Percentiles rank a stretch among this genome's conserved stretches.
These are phyloP conservation scores for Epichloe sp. DNA, from an alignment of 2,329 filamentous ascomycete species.

Conservation along the genomic window DNA sequence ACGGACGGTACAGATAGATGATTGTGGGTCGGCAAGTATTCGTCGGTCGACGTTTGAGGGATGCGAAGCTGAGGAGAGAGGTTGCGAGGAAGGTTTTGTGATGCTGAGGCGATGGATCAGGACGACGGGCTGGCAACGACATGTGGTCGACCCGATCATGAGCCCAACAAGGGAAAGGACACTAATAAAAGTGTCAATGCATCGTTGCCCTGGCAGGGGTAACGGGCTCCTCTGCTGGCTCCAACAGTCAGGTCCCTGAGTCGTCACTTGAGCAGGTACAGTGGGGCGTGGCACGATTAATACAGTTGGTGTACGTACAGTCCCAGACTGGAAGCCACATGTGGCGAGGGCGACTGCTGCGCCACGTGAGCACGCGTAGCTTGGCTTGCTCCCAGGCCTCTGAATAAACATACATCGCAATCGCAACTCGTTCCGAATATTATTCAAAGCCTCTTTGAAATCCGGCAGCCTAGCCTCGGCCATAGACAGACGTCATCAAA, in stretches of 20 bases:
- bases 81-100: neutral
- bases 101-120: constrained; percentile 13
- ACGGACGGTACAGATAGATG: neutral
- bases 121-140: constrained; percentile 19
- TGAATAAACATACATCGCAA: too few species aligned
- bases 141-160: constrained; percentile 14
- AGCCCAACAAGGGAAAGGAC: constrained; percentile 17
- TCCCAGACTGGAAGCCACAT: constrained; percentile 11
- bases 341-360: constrained; percentile 6
- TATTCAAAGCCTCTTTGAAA: too few species aligned
- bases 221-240: neutral
- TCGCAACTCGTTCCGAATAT: too few species aligned
- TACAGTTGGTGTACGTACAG: too few species aligned
- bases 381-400: neutral
- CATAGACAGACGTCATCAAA: too few species aligned
- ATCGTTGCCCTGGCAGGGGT: constrained; percentile 10
- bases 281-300: too few species aligned
- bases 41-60: neutral
- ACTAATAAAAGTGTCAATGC: constrained; percentile 5
- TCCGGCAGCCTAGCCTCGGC: too few species aligned
- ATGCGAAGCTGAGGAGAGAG: constrained; percentile 1
- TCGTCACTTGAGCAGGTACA: too few species aligned
- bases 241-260: neutral
- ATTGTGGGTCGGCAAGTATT: neutral
- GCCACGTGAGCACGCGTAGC: neutral